A percentile compares a stretch with the other conserved stretches of the same genome.
These are phyloP conservation scores for Melanomma pulvis-pyrius DNA, from an alignment of 495 filamentous ascomycete species.

Conservation along the genomic window DNA sequence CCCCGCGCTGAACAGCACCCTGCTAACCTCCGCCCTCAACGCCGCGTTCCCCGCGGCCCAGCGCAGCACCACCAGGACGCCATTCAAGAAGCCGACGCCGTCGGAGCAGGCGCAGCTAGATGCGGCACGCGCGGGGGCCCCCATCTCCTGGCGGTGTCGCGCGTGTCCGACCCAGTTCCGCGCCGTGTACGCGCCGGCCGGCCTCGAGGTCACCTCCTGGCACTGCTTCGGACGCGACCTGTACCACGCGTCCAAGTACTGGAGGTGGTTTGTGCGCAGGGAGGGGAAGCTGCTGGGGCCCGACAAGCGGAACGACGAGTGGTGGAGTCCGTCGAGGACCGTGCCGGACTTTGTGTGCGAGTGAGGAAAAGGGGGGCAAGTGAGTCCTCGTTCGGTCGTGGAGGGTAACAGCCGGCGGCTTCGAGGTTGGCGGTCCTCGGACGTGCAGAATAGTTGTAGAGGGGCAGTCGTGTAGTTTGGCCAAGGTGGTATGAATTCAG, in stretches of 20 bases:
- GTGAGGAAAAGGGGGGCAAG: no score
- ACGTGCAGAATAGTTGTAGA: no score
- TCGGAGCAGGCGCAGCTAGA: neutral
- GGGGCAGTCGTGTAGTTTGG: no score
- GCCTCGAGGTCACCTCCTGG: neutral
- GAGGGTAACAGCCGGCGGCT: no score
- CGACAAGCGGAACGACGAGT: neutral
- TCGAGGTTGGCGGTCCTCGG: no score
- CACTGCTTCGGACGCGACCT: neutral
- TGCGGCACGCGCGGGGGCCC: neutral
- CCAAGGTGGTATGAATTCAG: no score
- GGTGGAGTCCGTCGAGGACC: neutral
- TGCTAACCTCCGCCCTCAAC: neutral
- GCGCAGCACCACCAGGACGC: neutral
- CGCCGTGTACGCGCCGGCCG: neutral
- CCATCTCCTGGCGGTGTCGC: neutral
- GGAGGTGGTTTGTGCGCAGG: neutral
- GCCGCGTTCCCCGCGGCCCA: neutral
- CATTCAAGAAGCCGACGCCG: neutral
- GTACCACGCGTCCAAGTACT: neutral
- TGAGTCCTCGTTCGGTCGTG: no score
- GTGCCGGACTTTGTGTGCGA: neutral
- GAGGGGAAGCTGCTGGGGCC: neutral
- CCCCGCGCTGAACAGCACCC: neutral
- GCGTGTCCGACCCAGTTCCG: neutral